Evolutionary conservation across 371 early-diverging fungal species (phyloP).

Genomic region (Apophysomyces variabilis): DNA sequence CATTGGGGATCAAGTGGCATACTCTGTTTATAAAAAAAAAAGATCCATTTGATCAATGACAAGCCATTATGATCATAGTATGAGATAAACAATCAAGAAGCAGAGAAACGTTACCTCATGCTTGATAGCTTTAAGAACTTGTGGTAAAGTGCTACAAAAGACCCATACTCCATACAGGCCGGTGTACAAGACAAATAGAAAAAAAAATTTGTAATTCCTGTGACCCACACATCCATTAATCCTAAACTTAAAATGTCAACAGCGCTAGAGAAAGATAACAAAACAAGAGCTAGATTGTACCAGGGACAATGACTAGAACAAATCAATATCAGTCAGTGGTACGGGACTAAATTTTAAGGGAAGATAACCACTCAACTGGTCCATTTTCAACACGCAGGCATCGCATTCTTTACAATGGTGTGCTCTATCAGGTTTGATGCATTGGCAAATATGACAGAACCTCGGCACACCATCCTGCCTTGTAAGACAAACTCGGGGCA

Average conservation of each 20-base stretch:
- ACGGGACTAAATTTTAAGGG: not conserved
- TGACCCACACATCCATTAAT: constrained; percentile 61
- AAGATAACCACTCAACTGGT: constrained; percentile 51
- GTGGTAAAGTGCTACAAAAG: constrained; percentile 37
- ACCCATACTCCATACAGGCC: constrained; percentile 33
- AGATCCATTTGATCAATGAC: too few species aligned
- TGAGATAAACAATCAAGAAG: not conserved
- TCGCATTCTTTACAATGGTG: constrained; percentile 69
- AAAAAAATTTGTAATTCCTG: constrained; percentile 57
- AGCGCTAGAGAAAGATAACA: not conserved
- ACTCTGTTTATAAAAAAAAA: constrained; percentile 15
- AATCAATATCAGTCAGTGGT: not conserved
- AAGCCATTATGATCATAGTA: too few species aligned
- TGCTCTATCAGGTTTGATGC: constrained; percentile 62
- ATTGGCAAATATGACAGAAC: constrained; percentile 56
- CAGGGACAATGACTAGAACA: constrained; percentile 62
- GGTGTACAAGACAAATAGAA: constrained; percentile 55
- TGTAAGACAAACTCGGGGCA: constrained; percentile 14
- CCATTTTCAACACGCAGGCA: constrained; percentile 64
- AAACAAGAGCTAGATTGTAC: constrained; percentile 19
- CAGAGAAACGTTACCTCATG: not conserved
- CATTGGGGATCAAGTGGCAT: constrained; percentile 46
- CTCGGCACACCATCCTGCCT: constrained; percentile 37
- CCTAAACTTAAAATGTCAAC: constrained; percentile 29
- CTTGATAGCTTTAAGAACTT: constrained; percentile 18